phyloP scores from a whole-genome alignment of 1,284 basidiomycete species.

The Tylopilus orsonianus region DNA sequence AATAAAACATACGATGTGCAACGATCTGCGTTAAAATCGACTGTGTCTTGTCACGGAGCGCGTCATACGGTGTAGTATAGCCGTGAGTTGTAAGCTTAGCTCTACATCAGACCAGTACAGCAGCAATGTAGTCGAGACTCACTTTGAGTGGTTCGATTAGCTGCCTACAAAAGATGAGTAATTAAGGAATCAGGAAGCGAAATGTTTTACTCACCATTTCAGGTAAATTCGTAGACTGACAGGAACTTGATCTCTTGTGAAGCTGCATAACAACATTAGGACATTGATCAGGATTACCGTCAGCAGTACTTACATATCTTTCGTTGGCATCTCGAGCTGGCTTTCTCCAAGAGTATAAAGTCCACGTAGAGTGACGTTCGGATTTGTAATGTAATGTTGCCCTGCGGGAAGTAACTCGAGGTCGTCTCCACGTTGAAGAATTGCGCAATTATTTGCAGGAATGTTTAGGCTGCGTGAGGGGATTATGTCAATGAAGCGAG shows the following conservation, averaged over 20 bases:
- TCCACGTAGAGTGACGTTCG: constrained; percentile 74
- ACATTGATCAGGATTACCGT: neutral
- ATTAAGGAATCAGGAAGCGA: neutral
- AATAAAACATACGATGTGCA: constrained; percentile 53
- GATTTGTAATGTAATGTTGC: constrained; percentile 79
- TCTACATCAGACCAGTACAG: constrained; percentile 9
- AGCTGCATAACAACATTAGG: constrained; percentile 41
- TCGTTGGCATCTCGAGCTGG: constrained; percentile 80
- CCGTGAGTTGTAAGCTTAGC: constrained; percentile 66
- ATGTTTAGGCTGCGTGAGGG: constrained; percentile 60
- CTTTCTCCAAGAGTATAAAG: constrained; percentile 77
- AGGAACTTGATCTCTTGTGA: constrained; percentile 80
- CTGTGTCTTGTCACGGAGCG: constrained; percentile 77
- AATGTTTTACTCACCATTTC: constrained; percentile 51
- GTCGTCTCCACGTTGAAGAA: constrained; percentile 77
- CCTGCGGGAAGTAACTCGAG: constrained; percentile 73
- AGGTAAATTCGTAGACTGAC: constrained; percentile 79
- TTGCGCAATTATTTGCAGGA: constrained; percentile 81
- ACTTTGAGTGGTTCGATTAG: constrained; percentile 72
- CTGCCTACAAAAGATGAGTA: constrained; percentile 41
- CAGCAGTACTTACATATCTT: constrained; percentile 63
- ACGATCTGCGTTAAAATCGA: constrained; percentile 82
- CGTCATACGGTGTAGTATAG: constrained; percentile 79
- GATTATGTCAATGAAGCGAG: constrained; percentile 3
- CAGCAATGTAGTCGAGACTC: constrained; percentile 1